Base-by-base conservation (phyloP, 116 monocot species). In the Iris pallida region DNA sequence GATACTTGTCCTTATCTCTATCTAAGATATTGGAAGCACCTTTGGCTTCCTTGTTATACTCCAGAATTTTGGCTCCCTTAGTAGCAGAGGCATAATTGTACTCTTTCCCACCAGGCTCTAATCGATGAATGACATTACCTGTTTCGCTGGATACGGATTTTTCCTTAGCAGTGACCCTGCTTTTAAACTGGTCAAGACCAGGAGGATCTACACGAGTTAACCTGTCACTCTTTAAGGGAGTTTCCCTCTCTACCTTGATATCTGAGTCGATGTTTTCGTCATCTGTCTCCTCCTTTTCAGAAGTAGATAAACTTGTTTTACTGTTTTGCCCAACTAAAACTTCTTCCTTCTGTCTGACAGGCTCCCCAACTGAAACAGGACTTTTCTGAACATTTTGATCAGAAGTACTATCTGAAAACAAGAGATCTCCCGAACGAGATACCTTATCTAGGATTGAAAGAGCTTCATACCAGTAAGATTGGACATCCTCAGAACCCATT, bases 41-140 rank as follows among this genome's bases (percentile, higher is more conserved):
- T 71, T 98, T 98, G 59, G 98, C 90, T 61, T 98, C 98, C 81
- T 90, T 98, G 63, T 98, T 98, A 53, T 82, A 93, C 63, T 83
- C 75, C 42, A 98, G 41, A 54, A 93, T 68, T 73, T 98, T 98
- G 53, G 98, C 93, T 67, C 98, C 98, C 69, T 86, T 98, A 5
- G 75, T 65, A 17, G 82, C 75, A 74, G 98, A 80, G 7, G 90
- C 87, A 68, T 94, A 90, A 72, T 87, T 85, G 59, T 87, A 90
- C 61, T 90, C 86, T 56, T 76, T 80, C 47, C 89, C 93, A 42
- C 82, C 74, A 63, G 82, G 80, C 61, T 98, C 98, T 16, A 90
- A 63, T 66, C 88, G 75, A 61, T 86, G 90, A 64, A 81, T 57
- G 11, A 90, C 85, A 59, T 45, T 59, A 14, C 78, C 78, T 69